A percentile compares a stretch with the other conserved stretches of the same genome.
phyloP scores from a whole-genome alignment of 208 protist species.

The Strigomonas culicis region DNA sequence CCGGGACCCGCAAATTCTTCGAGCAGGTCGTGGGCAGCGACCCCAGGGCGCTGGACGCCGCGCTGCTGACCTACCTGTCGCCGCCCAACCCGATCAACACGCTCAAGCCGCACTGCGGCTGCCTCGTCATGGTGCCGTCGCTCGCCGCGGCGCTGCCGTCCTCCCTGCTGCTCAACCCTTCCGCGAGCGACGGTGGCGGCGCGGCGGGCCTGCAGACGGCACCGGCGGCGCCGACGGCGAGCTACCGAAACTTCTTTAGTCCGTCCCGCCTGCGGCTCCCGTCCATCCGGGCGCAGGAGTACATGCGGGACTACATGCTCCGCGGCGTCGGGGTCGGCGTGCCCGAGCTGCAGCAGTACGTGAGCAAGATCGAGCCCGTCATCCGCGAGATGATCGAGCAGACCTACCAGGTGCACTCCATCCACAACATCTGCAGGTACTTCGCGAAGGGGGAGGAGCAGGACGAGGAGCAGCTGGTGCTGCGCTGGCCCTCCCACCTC shows the following conservation, averaged over 20 bases:
- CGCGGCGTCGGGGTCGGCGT: conserved; percentile 63
- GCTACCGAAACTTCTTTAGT: neutral
- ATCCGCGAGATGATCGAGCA: conserved; percentile 87
- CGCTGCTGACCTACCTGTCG: conserved; percentile 78
- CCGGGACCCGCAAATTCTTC: conserved; percentile 69
- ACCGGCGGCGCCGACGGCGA: neutral
- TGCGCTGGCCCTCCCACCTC: conserved; percentile 77
- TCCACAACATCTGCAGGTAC: conserved; percentile 56
- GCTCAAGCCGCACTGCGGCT: conserved; percentile 82
- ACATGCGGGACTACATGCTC: conserved; percentile 74
- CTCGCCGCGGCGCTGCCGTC: conserved; percentile 20
- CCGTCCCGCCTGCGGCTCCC: conserved; percentile 41
- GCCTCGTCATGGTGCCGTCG: conserved; percentile 67
- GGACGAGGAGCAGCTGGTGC: conserved; percentile 49
- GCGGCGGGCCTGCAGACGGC: conserved; percentile 6
- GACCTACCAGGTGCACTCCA: conserved; percentile 85
- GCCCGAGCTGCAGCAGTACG: conserved; percentile 84
- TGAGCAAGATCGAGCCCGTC: conserved; percentile 81
- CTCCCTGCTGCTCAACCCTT: conserved; percentile 19
- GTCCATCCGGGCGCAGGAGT: conserved; percentile 69
- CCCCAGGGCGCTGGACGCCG: conserved; percentile 23
- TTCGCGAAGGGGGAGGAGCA: conserved; percentile 62
- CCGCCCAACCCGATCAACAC: conserved; percentile 90
- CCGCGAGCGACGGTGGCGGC: neutral
- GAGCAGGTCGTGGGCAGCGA: conserved; percentile 39